phyloP scores from a whole-genome alignment of 164 flowering plant genomes.

The Aristolochia californica region DNA sequence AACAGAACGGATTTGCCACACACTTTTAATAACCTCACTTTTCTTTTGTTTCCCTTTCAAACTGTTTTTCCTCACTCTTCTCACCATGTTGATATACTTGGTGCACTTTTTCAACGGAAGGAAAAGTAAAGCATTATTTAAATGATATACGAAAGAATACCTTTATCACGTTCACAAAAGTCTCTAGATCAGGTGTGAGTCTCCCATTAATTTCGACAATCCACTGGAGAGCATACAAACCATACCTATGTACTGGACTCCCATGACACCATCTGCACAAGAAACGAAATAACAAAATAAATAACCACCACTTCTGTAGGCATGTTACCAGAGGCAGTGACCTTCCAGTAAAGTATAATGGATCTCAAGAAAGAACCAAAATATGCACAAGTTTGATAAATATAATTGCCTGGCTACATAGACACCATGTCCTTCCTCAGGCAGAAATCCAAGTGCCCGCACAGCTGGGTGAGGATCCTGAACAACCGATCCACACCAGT shows the following conservation, averaged over 20 bases:
- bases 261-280: conserved; percentile 80
- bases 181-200: conserved; percentile 70
- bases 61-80: no score
- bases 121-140: neutral
- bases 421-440: conserved; percentile 96
- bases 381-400: neutral
- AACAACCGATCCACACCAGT: conserved; percentile 92
- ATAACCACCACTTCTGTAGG: neutral
- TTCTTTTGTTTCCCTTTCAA: no score
- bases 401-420: conserved; percentile 69
- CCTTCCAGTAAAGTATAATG: neutral
- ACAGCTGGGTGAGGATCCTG: conserved; percentile 92
- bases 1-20: no score
- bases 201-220: conserved; percentile 89
- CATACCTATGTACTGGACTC: conserved; percentile 84
- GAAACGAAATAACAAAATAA: neutral
- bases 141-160: conserved; percentile 21
- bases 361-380: neutral
- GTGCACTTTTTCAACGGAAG: neutral
- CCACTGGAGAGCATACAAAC: conserved; percentile 85
- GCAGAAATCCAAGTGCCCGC: conserved; percentile 94
- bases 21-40: no score
- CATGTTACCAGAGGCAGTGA: neutral
- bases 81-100: no score
- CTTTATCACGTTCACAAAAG: conserved; percentile 70